Base-by-base conservation (phyloP, 2,329 filamentous ascomycete species). In the Neurospora sp. region DNA sequence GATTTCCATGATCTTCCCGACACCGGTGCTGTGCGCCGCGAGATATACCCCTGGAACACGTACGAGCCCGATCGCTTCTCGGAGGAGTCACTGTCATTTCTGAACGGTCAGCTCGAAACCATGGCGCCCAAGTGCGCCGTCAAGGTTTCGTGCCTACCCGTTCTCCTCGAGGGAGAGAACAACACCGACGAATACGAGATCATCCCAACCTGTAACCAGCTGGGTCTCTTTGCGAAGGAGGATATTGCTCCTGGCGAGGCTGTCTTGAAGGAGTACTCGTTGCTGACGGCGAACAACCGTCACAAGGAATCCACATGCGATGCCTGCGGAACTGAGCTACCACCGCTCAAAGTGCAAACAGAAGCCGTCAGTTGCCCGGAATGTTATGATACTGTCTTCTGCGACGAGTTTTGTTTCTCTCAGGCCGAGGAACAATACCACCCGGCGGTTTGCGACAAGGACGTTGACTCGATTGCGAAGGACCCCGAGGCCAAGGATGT, bases 291-390 rank as follows among this genome's bases (percentile, higher is more conserved):
- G 66, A 96, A 95, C 75, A 96, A 96, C 78, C 89, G 93, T 38
- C 86, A 96, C 13, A 93, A 96, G 77, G 93, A 97, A 72, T 85
- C 91, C 4, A 86, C 95, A 38, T 98, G 95, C 79, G 95, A 98
- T 79, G 93, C 93, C 15, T 98, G 95, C 79, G 93, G 93, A 75
- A 85, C 86, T 8, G 87, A 88, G 33, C 85, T 96, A 6, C 92
- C 91, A 0, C 84, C 85, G 0, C 81, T 92, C 36, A 82, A 81
- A 38, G 78, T 79, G 67, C 79, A 85, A 9, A 82, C 76, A 67
- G 80, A 77, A 69, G 85, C 83, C 17, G 82, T 89, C 43, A 84
- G 79, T 73, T 91, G 89, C 73, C 81, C 84, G 4, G 86, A 88
- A 42, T 91, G 89, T 77, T 82, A 85, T 71, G 89, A 91, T 71